Percentiles rank a stretch among this genome's conserved stretches.
These are phyloP conservation scores for Sapria himalayana DNA, from an alignment of 345 rosid species.

Conservation along the genomic window DNA sequence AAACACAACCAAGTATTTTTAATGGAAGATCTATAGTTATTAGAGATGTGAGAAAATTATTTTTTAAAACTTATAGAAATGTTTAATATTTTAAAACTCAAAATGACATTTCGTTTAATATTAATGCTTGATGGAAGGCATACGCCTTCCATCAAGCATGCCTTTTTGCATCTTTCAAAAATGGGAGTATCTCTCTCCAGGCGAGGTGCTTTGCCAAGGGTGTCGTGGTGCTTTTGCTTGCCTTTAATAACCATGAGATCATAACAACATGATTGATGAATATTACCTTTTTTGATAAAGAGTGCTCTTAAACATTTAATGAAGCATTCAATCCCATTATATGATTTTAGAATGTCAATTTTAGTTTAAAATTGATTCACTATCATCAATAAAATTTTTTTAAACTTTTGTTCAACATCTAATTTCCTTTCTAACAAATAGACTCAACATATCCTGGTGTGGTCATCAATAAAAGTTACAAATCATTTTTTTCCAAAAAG, in stretches of 20 bases:
- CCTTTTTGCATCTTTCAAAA: no score
- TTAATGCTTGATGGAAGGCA: no score
- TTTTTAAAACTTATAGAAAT: background rate
- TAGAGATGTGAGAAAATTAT: background rate
- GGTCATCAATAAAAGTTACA: background rate
- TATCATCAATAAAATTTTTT: background rate
- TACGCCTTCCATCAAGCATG: no score
- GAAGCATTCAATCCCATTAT: slow-evolving; percentile 3
- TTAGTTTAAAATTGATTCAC: background rate
- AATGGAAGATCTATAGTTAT: background rate
- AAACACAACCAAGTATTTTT: background rate
- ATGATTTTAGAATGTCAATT: background rate
- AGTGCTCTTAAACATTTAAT: background rate
- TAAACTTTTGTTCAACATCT: background rate
- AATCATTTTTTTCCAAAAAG: background rate
- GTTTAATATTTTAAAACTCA: background rate
- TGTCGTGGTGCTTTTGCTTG: no score
- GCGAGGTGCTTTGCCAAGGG: no score
- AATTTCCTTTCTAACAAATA: background rate
- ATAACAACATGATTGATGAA: background rate
- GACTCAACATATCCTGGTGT: background rate
- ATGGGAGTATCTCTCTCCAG: no score
- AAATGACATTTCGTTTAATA: background rate
- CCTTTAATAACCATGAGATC: no score
- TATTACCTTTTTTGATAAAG: background rate